Base-by-base conservation (phyloP, 768 basidiomycete species). In the Tulasnella calospora region DNA sequence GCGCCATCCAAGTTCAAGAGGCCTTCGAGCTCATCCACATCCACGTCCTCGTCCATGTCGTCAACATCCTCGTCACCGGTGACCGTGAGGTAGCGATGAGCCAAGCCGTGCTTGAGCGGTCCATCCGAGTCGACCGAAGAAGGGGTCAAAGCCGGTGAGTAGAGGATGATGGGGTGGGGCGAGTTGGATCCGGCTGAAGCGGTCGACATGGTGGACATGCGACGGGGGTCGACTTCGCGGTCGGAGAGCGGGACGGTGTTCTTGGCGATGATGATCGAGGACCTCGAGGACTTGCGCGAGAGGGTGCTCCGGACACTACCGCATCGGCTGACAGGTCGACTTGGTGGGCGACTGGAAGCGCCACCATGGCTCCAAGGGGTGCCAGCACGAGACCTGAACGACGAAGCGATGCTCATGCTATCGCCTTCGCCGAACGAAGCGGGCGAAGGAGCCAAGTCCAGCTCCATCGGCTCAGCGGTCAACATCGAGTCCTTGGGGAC, bases 81-180 rank as follows among this genome's bases (percentile, higher is more conserved):
- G 17, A 44, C 61, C 7, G 51, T 40, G 27, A 78, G n/a, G 70
- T 78, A 78, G 13, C 71, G 67, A 51, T 78, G 77, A 40, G 77
- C 71, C 71, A 78, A 57, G 10, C 77, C 77, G 46, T 67, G 35
- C 70, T 78, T 78, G 69, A 78, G 51, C 46, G 77, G 77, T 72
- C 67, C 38, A 35, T 76, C 75, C 17, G 35, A 19, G 35, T 76
- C 75, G 47, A 61, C 46, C 75, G 57, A 40, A 2, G 75, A 55
- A n/a, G 75, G 75, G n/a, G 75, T 41, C 47, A 76, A 51, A 21
- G 47, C 46, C n/a, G 75, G 75, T 23, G 75, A 76, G 67, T 76
- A 76, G 30, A 76, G 40, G 75, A 76, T 76, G 55, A 76, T 27
- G 8, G 75, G 75, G 55, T 61, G 75, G 19, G 74, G 55, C n/a